Conservation (phyloP, 495 filamentous ascomycete genomes). For the Monascus purpureus region DNA sequence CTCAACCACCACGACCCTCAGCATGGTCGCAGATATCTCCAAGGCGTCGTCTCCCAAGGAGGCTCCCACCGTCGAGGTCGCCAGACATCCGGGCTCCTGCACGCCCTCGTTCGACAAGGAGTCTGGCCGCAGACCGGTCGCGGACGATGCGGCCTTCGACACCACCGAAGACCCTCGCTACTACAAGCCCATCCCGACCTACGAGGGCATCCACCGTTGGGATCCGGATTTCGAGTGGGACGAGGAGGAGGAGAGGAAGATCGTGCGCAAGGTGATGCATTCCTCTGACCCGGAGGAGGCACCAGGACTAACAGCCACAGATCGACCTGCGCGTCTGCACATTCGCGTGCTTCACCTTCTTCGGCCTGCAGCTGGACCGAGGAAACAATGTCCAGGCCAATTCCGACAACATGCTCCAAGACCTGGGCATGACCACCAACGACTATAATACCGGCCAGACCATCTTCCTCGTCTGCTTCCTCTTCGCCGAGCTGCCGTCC, state of each 20-base stretch:
- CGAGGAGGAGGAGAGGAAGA: constrained; percentile 49
- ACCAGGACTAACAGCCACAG: constrained; percentile 8
- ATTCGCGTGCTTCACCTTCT: constrained; percentile 67
- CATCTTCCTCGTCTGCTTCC: constrained; percentile 52
- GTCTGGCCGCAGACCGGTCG: constrained; percentile 3
- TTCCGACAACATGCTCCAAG: constrained; percentile 53
- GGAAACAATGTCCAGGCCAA: constrained; percentile 60
- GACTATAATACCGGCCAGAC: constrained; percentile 70
- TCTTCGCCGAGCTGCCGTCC: constrained; percentile 58
- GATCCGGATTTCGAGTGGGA: constrained; percentile 62
- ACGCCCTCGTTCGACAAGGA: constrained; percentile 10
- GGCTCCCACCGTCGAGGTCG: neutral
- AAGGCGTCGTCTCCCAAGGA: constrained; percentile 8
- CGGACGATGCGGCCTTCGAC: constrained; percentile 22
- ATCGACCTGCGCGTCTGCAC: constrained; percentile 44
- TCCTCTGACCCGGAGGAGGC: constrained; percentile 1
- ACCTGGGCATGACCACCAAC: constrained; percentile 49
- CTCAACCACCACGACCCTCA: too few species aligned
- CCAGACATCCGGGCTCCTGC: constrained; percentile 8
- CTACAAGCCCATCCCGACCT: constrained; percentile 46
- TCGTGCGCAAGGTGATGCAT: constrained; percentile 40
- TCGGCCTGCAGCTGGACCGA: constrained; percentile 68
- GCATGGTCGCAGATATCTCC: too few species aligned
- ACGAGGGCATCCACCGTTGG: constrained; percentile 63
- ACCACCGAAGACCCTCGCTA: constrained; percentile 26